Conservation (phyloP, 2,329 filamentous ascomycete genomes). For the Penicillium rolfsii region DNA sequence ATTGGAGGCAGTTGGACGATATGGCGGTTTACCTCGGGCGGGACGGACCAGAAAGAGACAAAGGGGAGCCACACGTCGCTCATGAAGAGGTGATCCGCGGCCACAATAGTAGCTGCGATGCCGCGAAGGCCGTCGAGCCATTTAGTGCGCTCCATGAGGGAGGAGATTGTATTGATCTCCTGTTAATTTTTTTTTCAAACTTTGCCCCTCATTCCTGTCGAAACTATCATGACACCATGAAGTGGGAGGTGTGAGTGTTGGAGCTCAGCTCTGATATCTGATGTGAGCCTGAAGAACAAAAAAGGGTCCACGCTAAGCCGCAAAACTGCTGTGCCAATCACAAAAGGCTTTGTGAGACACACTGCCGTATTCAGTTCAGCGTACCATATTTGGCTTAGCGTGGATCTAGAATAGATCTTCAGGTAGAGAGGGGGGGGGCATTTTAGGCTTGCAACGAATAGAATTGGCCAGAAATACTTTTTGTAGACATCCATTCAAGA, state of each 20-base stretch:
- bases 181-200: background rate
- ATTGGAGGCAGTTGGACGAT: conserved; percentile 45
- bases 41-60: conserved; percentile 28
- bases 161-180: background rate
- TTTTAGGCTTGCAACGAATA: too few relatives aligned
- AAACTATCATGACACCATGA: background rate
- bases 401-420: background rate
- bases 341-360: background rate
- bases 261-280: conserved; percentile 3
- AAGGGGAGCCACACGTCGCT: conserved; percentile 27
- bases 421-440: background rate
- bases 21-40: conserved; percentile 21
- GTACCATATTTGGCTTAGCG: background rate
- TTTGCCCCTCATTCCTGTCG: too few relatives aligned
- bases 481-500: too few relatives aligned
- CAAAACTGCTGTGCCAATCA: background rate
- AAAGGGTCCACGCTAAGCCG: background rate
- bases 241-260: background rate
- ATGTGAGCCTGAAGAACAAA: background rate
- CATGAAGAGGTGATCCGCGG: conserved; percentile 31
- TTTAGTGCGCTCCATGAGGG: conserved; percentile 24
- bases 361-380: background rate
- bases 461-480: too few relatives aligned
- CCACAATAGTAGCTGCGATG: conserved; percentile 33
- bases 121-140: conserved; percentile 36